Base-by-base conservation (phyloP, 2,329 filamentous ascomycete species). In the Metarhizium brunneum region DNA sequence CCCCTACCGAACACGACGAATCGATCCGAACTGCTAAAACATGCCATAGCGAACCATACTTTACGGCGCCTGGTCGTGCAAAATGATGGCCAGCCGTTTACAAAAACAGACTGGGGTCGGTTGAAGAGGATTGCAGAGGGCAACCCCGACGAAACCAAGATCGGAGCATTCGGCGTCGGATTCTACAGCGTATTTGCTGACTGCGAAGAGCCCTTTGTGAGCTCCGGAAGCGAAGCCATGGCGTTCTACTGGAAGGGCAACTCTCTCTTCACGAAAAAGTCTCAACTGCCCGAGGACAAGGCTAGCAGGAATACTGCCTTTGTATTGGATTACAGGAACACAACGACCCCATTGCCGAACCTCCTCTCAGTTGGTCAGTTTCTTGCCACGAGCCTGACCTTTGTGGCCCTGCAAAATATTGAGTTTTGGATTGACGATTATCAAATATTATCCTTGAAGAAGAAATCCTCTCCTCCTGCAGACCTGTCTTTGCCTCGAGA, bases 221-320 rank as follows among this genome's bases (percentile, higher is more conserved):
- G 90, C 62, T 97, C 92, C 1, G 94, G 94, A 1, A 83, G 81
- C 59, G 86, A 95, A 71, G 92, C 91, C 42, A 96, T 99, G 90
- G 92, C 92, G 0, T 99, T 99, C 67, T 99, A 96, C 75, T 99
- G 94, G 95, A 97, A 96, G 70, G 92, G 88, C n/a, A 97, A 97
- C 69, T 90, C 90, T 5, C 80, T 99, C 2, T 97, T 96, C 69
- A 99, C 95, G 29, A 87, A 92, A 64, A 89, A 90, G 62, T 79
- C 94, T 25, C 84, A 85, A 61, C 73, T 96, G 7, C 84, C 87
- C 1, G 77, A 83, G 49, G 82, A 82, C 29, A 80, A 90, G 65
- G 73, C 78, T 16, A 87, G 79, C 55, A 76, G 76, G 36, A 83
- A 92, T 63, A 99, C 95, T 2, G 88, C 87, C n/a, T 99, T 99